Percentiles rank a stretch among this genome's conserved stretches.
Evolutionary conservation across 2,329 filamentous ascomycete genomes (phyloP).

Genomic region (Ceratocystis albifundus): DNA sequence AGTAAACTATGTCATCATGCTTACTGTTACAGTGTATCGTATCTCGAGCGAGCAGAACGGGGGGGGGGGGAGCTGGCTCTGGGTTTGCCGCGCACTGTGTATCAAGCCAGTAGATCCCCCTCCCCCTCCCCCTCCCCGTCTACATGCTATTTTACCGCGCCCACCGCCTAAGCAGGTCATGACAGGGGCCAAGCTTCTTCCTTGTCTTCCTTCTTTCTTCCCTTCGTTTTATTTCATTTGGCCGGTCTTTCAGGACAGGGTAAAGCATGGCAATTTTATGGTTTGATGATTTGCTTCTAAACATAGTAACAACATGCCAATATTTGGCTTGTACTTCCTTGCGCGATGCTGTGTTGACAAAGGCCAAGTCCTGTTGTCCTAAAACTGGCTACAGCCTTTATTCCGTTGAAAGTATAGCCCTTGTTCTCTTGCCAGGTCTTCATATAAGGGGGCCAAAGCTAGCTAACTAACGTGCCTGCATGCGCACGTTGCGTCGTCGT

Average conservation of each 20-base stretch:
- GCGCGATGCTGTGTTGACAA: background rate
- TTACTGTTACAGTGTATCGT: background rate
- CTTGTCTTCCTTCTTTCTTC: slow-evolving; percentile 6
- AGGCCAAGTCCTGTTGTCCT: background rate
- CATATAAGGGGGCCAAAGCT: background rate
- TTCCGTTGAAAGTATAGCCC: background rate
- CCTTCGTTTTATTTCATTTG: background rate
- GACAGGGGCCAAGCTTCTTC: slow-evolving; percentile 2
- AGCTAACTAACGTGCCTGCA: background rate
- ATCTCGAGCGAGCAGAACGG: background rate
- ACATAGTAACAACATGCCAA: slow-evolving; percentile 9
- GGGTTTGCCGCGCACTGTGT: background rate
- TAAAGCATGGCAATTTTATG: background rate
- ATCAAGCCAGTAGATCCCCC: background rate
- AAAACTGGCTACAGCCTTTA: background rate
- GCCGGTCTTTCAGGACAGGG: background rate
- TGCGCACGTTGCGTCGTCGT: background rate
- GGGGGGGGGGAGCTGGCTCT: background rate
- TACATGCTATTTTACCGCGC: background rate
- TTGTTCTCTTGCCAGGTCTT: background rate
- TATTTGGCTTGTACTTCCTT: background rate
- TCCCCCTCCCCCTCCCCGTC: no score
- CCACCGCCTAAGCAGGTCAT: background rate
- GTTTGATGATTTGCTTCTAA: background rate
- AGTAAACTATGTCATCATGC: background rate